These are phyloP conservation scores for Ogataea zsoltii DNA, from an alignment of 805 yeast species.

Conservation along the genomic window DNA sequence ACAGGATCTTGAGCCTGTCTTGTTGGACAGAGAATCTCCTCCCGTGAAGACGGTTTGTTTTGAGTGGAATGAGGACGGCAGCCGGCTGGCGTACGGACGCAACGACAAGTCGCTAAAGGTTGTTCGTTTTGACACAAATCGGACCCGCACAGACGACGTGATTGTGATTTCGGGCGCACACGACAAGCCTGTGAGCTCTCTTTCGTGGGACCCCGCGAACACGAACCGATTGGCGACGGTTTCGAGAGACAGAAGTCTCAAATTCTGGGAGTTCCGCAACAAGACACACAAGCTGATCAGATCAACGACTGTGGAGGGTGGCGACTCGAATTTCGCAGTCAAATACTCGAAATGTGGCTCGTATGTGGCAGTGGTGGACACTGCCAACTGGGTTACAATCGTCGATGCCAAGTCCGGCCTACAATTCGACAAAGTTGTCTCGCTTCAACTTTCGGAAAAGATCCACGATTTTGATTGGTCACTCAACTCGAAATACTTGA, in stretches of 20 bases:
- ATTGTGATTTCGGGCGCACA: slow-evolving; percentile 42
- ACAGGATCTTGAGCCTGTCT: slow-evolving; percentile 15
- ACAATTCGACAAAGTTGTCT: slow-evolving; percentile 31
- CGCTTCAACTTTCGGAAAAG: slow-evolving; percentile 22
- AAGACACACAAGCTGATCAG: slow-evolving; percentile 26
- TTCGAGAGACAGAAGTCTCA: slow-evolving; percentile 43
- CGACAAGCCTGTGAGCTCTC: slow-evolving; percentile 39
- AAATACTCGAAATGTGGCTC: slow-evolving; percentile 43
- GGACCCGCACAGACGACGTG: slow-evolving; percentile 36
- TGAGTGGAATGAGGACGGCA: slow-evolving; percentile 43
- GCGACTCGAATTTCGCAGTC: slow-evolving; percentile 23
- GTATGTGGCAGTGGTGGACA: slow-evolving; percentile 39
- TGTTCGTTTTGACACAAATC: slow-evolving; percentile 34
- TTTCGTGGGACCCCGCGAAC: slow-evolving; percentile 47
- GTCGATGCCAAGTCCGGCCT: slow-evolving; percentile 20
- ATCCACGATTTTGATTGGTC: slow-evolving; percentile 46
- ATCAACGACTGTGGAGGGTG: slow-evolving; percentile 6
- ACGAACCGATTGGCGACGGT: slow-evolving; percentile 46
- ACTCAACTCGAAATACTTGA: slow-evolving; percentile 23
- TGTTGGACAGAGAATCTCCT: slow-evolving; percentile 14
- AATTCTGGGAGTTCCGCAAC: slow-evolving; percentile 43
- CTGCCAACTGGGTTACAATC: slow-evolving; percentile 34
- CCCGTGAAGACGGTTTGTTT: slow-evolving; percentile 38
- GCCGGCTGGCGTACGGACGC: slow-evolving; percentile 43
- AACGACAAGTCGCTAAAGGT: slow-evolving; percentile 44